Evolutionary conservation across 2,329 filamentous ascomycete genomes (phyloP), one percentile per base, ranked within the genome.

Genomic region (Scortechinia acanthostroma): DNA sequence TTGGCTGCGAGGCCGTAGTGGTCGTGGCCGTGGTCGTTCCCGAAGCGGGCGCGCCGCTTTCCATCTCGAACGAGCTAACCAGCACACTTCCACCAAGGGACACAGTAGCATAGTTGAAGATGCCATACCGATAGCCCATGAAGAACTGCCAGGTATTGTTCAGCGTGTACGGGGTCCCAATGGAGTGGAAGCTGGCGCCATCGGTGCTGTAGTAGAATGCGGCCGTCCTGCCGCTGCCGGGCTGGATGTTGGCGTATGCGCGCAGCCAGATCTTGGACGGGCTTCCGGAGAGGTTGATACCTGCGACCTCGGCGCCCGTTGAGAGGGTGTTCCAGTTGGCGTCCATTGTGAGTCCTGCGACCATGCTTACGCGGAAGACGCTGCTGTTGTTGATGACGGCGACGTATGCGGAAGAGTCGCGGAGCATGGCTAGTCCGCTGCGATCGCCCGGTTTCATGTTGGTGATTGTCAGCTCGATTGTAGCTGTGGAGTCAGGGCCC

Each of bases 41-140:
- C n/a, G n/a, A n/a, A n/a, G n/a, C n/a, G n/a, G n/a, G n/a, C n/a
- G n/a, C n/a, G n/a, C n/a, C n/a, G n/a, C n/a, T n/a, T 30, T 30
- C 25, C 22, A 4, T 13, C 42, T 48, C 52, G 16, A 58, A 57
- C 16, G 53, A 55, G 4, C 44, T 40, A 20, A 60, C 50, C 23
- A 42, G 43, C 14, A 63, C 53, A 4, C 53, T 56, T 3, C 71
- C 71, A 0, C 70, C 70, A 3, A 71, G 50, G 0, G 51, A 54
- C 30, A 58, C 60, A 3, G 70, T 73, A 0, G 69, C 71, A 55
- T 61, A 71, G 50, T 74, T 74, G 49, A 75, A 74, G 15, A 73
- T 66, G 0, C 64, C 71, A 49, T 59, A 74, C 0, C 71, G 58
- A 47, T 74, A 74, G 0, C 68, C 71, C 47, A 70, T 64, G 43